Percentiles rank a stretch among this genome's conserved stretches.
These are phyloP conservation scores for Casaregolazyma lundiana DNA, from an alignment of 1,139 yeast species.

Conservation along the genomic window DNA sequence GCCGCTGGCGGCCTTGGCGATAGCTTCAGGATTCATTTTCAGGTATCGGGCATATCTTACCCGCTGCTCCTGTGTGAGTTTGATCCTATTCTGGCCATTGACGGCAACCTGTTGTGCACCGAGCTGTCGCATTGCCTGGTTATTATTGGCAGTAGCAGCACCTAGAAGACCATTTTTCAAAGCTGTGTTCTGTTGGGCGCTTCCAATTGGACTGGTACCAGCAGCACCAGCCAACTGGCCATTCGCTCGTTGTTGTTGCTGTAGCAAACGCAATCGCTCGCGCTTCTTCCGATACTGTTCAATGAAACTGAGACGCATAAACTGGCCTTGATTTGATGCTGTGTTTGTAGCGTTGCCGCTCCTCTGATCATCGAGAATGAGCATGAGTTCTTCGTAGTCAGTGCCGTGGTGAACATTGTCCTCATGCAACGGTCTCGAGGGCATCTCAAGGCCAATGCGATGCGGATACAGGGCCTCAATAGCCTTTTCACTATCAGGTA, in stretches of 20 bases:
- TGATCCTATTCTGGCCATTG: constrained; percentile 6
- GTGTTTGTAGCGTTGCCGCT: constrained; percentile 13
- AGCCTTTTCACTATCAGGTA: constrained; percentile 4
- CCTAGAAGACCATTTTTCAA: constrained; percentile 7
- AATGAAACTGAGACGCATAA: constrained; percentile 39
- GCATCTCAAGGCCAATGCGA: constrained; percentile 26
- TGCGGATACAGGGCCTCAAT: constrained; percentile 19
- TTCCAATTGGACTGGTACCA: constrained; percentile 1
- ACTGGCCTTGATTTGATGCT: constrained; percentile 31
- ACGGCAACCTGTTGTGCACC: constrained; percentile 2
- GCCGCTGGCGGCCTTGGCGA: constrained; percentile 3
- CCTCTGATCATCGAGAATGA: constrained; percentile 38
- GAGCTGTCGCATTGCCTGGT: background rate
- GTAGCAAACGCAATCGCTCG: constrained; percentile 29
- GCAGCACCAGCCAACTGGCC: constrained; percentile 2
- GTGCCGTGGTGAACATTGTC: constrained; percentile 65
- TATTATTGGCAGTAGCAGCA: background rate
- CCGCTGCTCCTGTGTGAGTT: constrained; percentile 11
- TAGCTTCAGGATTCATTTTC: constrained; percentile 1
- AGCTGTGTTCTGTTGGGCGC: constrained; percentile 2
- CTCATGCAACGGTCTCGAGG: constrained; percentile 45
- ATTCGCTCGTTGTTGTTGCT: constrained; percentile 19
- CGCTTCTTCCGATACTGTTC: constrained; percentile 38
- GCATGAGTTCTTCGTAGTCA: constrained; percentile 89
- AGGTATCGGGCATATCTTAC: constrained; percentile 9